Percentiles rank a stretch among this genome's conserved stretches.
Evolutionary conservation across 192 early-diverging fungal genomes (phyloP).

Genomic region (Jimgerdemannia flammicorona): DNA sequence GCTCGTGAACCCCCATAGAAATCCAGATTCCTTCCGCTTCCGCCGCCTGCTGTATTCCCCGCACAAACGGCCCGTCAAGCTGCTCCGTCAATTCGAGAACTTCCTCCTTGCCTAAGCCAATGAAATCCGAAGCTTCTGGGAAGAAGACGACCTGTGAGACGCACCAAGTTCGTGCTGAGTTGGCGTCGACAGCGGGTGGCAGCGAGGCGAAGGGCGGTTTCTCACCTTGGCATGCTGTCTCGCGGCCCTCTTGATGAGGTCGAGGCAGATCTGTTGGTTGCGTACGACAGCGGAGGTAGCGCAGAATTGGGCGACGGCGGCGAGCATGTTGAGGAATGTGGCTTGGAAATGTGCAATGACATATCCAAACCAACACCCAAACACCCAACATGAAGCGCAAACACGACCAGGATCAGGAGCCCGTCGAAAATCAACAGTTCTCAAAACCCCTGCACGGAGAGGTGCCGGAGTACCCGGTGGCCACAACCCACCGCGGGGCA

Average conservation of each 20-base stretch:
- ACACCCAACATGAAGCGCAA: background rate
- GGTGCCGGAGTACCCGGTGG: too few relatives aligned
- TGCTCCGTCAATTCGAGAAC: conserved; percentile 44
- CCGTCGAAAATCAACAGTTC: too few relatives aligned
- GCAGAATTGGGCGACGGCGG: conserved; percentile 74
- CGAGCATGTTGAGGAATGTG: conserved; percentile 10
- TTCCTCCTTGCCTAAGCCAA: conserved; percentile 52
- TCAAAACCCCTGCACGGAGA: too few relatives aligned
- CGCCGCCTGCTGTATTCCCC: conserved; percentile 55
- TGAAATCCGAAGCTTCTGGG: conserved; percentile 83
- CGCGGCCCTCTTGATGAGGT: conserved; percentile 56
- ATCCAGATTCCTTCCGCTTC: conserved; percentile 60
- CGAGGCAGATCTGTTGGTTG: conserved; percentile 59
- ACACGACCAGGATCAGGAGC: too few relatives aligned
- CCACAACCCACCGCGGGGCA: too few relatives aligned
- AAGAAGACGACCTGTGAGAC: conserved; percentile 64
- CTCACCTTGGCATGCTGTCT: conserved; percentile 51
- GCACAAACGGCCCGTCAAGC: conserved; percentile 51
- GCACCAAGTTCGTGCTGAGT: background rate
- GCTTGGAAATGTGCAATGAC: too few relatives aligned
- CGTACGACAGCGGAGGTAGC: conserved; percentile 49
- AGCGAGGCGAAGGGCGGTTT: background rate
- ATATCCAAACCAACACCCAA: background rate
- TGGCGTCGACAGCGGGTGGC: background rate
- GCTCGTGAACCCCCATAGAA: conserved; percentile 78